Conservation (phyloP, 345 rosid species). For the Lagerstroemia speciosa region DNA sequence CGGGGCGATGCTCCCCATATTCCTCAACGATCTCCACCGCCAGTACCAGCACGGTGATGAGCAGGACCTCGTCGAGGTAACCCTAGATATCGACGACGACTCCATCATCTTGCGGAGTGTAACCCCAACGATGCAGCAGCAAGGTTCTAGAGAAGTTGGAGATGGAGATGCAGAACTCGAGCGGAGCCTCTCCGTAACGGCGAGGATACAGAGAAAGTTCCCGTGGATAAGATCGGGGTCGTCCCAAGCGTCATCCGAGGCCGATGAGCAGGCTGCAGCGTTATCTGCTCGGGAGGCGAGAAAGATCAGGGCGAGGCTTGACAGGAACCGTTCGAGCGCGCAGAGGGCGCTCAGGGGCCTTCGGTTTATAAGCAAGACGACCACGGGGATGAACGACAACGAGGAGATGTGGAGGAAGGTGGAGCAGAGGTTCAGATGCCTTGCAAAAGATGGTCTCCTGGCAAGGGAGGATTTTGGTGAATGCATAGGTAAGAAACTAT, state of each 20-base stretch:
- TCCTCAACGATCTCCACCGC: slow-evolving; percentile 46
- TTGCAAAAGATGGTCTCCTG: slow-evolving; percentile 59
- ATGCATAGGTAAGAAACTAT: slow-evolving; percentile 54
- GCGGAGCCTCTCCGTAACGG: slow-evolving; percentile 48
- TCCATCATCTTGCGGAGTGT: slow-evolving; percentile 61
- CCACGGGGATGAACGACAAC: slow-evolving; percentile 19
- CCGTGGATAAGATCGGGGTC: slow-evolving; percentile 33
- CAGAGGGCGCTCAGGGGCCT: slow-evolving; percentile 72
- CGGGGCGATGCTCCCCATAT: slow-evolving; percentile 79
- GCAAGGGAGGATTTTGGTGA: slow-evolving; percentile 84
- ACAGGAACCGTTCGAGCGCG: slow-evolving; percentile 60
- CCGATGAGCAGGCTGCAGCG: slow-evolving; percentile 19
- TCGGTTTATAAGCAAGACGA: slow-evolving; percentile 56
- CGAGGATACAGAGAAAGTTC: slow-evolving; percentile 53
- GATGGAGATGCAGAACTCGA: slow-evolving; percentile 7
- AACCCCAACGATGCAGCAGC: slow-evolving; percentile 17
- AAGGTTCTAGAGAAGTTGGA: not conserved
- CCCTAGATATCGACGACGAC: slow-evolving; percentile 63
- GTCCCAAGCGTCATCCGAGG: slow-evolving; percentile 30
- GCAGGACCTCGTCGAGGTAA: slow-evolving; percentile 63
- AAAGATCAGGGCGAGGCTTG: slow-evolving; percentile 45
- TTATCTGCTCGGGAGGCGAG: slow-evolving; percentile 49
- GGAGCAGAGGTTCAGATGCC: slow-evolving; percentile 46
- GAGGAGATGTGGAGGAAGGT: slow-evolving; percentile 69
- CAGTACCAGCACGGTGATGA: not conserved